phyloP scores from a whole-genome alignment of 495 filamentous ascomycete genomes.

The Pyrenopolyporus hunteri region DNA sequence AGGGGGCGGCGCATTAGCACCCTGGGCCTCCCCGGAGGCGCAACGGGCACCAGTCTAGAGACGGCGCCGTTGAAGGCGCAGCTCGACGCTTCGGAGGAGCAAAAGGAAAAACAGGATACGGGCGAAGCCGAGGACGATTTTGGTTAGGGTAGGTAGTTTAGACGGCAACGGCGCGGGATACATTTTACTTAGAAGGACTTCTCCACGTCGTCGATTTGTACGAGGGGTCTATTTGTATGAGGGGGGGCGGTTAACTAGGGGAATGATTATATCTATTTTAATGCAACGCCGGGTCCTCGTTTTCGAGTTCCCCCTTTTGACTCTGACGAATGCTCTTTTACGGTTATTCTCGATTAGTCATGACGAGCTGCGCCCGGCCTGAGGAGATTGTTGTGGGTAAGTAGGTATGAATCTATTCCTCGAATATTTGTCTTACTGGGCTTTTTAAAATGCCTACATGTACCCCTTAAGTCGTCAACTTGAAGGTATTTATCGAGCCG shows the following conservation, averaged over 20 bases:
- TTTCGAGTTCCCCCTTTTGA: not conserved
- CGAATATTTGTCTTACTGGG: too few relatives aligned
- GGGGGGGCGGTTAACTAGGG: not conserved
- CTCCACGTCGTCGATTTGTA: not conserved
- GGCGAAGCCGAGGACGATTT: slow-evolving; percentile 33
- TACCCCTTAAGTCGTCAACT: too few relatives aligned
- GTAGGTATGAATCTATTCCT: too few relatives aligned
- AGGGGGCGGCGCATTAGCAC: slow-evolving; percentile 52
- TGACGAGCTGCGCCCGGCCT: not conserved
- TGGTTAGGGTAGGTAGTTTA: slow-evolving; percentile 17
- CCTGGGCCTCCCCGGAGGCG: slow-evolving; percentile 42
- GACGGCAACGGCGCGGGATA: slow-evolving; percentile 1
- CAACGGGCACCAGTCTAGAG: slow-evolving; percentile 47
- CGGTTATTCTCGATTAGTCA: not conserved
- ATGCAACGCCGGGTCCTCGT: not conserved
- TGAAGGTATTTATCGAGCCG: too few relatives aligned
- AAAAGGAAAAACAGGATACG: slow-evolving; percentile 22
- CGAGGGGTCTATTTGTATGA: slow-evolving; percentile 14
- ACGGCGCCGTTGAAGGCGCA: slow-evolving; percentile 53
- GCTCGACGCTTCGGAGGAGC: slow-evolving; percentile 25
- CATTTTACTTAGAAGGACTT: not conserved
- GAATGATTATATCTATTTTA: slow-evolving; percentile 8
- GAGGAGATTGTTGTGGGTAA: not conserved
- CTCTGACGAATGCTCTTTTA: not conserved
- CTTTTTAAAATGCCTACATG: too few relatives aligned